Percentiles rank a stretch among this genome's conserved stretches.
Conservation (phyloP, 164 flowering plant genomes). For the Piper betle region DNA sequence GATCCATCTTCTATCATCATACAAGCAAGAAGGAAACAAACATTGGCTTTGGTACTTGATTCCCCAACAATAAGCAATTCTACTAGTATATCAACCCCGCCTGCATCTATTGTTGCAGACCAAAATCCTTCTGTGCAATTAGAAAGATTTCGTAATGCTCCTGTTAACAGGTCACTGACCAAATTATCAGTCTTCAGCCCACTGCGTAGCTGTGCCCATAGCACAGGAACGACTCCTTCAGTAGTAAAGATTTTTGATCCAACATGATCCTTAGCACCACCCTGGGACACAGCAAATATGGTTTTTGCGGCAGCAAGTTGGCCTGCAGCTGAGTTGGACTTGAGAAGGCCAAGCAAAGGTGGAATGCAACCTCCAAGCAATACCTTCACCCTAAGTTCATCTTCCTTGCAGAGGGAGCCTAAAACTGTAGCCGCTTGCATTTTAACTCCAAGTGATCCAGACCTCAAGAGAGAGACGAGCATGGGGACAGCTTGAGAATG, state of each 20-base stretch:
- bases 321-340: slow-evolving; percentile 68
- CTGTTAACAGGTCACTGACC: slow-evolving; percentile 74
- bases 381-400: slow-evolving; percentile 85
- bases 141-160: slow-evolving; percentile 73
- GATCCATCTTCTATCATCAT: slow-evolving; percentile 95
- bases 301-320: slow-evolving; percentile 91
- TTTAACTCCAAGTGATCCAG: slow-evolving; percentile 75
- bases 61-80: slow-evolving; percentile 67
- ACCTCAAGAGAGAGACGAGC: slow-evolving; percentile 85
- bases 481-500: slow-evolving; percentile 98
- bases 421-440: slow-evolving; percentile 85
- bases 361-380: slow-evolving; percentile 97
- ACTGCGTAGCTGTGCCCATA: slow-evolving; percentile 73
- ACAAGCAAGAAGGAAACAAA: slow-evolving; percentile 87
- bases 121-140: slow-evolving; percentile 85
- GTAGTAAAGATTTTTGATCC: slow-evolving; percentile 95
- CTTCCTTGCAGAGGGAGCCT: slow-evolving; percentile 89
- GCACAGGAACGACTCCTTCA: slow-evolving; percentile 94
- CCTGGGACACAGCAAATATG: slow-evolving; percentile 87
- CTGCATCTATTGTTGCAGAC: slow-evolving; percentile 69
- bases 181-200: slow-evolving; percentile 57
- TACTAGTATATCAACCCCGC: slow-evolving; percentile 83
- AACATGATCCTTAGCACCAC: slow-evolving; percentile 82
- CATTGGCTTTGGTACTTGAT: slow-evolving; percentile 78
- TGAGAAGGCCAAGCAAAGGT: slow-evolving; percentile 87